Percentiles rank a stretch among this genome's conserved stretches.
These are phyloP conservation scores for Micractinium sp. DNA, from an alignment of 139 green algal species.

Conservation along the genomic window DNA sequence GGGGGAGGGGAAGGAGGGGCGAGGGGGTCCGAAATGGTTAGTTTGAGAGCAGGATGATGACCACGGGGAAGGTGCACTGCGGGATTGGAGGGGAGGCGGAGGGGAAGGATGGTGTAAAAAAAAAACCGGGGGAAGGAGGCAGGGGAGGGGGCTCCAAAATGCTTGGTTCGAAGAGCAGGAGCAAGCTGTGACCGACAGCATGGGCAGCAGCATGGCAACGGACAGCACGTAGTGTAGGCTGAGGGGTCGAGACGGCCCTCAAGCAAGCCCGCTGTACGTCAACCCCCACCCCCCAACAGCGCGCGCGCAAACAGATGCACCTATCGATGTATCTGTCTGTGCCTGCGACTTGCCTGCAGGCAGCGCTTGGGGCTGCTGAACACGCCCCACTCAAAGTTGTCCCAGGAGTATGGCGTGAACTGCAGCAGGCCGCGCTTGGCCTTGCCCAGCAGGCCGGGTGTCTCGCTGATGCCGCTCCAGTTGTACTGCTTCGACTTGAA, in stretches of 20 bases:
- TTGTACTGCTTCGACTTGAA: conserved; percentile 70
- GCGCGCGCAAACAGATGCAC: not conserved
- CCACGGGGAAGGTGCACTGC: conserved; percentile 49
- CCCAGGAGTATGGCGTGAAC: conserved; percentile 82
- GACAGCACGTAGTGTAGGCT: no score
- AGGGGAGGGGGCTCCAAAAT: no score
- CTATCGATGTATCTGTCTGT: not conserved
- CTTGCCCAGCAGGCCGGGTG: conserved; percentile 66
- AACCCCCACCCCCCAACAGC: not conserved
- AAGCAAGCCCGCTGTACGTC: no score
- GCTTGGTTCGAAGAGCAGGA: no score
- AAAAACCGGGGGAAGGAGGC: no score
- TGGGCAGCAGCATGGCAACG: no score
- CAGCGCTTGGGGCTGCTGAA: conserved; percentile 65
- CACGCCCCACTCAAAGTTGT: conserved; percentile 70
- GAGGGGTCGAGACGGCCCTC: no score
- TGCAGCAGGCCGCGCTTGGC: conserved; percentile 67
- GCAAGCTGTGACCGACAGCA: no score
- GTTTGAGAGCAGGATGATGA: conserved; percentile 56
- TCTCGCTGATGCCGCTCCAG: conserved; percentile 72
- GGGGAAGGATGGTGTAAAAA: no score
- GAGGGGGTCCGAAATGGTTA: no score
- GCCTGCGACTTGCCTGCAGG: conserved; percentile 43
- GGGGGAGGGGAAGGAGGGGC: no score
- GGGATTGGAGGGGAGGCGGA: not conserved